Conservation (phyloP, 192 early-diverging fungal genomes). For the Geosiphon pyriformis region DNA sequence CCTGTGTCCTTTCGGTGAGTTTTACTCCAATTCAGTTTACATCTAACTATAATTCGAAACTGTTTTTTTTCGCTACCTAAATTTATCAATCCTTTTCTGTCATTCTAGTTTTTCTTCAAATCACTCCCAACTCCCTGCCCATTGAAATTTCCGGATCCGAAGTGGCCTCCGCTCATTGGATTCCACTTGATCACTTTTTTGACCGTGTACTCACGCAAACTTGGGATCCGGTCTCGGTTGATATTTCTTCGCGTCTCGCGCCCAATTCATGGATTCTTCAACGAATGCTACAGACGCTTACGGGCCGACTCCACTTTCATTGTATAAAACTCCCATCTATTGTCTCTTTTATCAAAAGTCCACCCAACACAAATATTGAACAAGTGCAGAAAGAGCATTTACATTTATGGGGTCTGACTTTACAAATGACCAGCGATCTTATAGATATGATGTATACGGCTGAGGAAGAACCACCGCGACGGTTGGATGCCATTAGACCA, state of each 20-base stretch:
- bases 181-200: slow-evolving; percentile 35
- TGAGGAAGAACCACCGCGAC: slow-evolving; percentile 11
- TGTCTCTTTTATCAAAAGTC: background rate
- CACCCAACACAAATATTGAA: background rate
- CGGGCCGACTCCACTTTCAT: slow-evolving; percentile 37
- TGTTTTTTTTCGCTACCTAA: slow-evolving; percentile 5
- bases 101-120: slow-evolving; percentile 38
- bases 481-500: slow-evolving; percentile 18
- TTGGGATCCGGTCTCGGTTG: slow-evolving; percentile 39
- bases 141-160: slow-evolving; percentile 38
- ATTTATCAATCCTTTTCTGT: background rate
- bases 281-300: slow-evolving; percentile 32
- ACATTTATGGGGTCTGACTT: slow-evolving; percentile 37
- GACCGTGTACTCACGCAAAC: slow-evolving; percentile 29
- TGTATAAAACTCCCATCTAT: slow-evolving; percentile 35
- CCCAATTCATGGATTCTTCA: slow-evolving; percentile 30
- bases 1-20: slow-evolving; percentile 41
- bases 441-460: slow-evolving; percentile 26
- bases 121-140: slow-evolving; percentile 33
- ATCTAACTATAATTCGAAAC: no score
- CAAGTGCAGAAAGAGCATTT: slow-evolving; percentile 16
- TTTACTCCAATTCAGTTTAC: no score
- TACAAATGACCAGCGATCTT: slow-evolving; percentile 44
- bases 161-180: slow-evolving; percentile 38
- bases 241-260: slow-evolving; percentile 36